phyloP scores from a whole-genome alignment of 2,329 filamentous ascomycete species.

The Scedosporium minutisporum region DNA sequence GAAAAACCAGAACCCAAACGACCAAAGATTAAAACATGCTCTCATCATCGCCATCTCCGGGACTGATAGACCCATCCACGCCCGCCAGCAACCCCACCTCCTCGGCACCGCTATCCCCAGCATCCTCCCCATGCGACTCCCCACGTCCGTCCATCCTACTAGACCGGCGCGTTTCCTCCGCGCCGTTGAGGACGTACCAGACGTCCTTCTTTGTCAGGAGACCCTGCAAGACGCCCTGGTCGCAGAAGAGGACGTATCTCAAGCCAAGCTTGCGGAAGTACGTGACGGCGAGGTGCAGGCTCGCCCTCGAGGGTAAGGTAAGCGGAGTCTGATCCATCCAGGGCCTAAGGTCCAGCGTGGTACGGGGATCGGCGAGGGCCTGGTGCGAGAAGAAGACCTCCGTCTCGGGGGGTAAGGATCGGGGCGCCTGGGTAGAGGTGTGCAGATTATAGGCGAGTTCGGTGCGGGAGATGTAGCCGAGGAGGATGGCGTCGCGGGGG shows the following conservation, averaged over 20 bases:
- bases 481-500: slow-evolving; percentile 63
- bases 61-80: slow-evolving; percentile 2
- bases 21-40: slow-evolving; percentile 3
- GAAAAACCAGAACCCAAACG: background rate
- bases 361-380: slow-evolving; percentile 65
- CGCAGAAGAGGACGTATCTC: slow-evolving; percentile 79
- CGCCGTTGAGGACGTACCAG: slow-evolving; percentile 82
- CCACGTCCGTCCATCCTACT: slow-evolving; percentile 16
- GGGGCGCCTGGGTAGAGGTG: slow-evolving; percentile 44
- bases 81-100: slow-evolving; percentile 5
- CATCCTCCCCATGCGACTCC: slow-evolving; percentile 4
- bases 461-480: slow-evolving; percentile 89
- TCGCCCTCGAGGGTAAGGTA: slow-evolving; percentile 68
- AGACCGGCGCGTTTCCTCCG: slow-evolving; percentile 48
- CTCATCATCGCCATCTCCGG: background rate
- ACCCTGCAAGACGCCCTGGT: slow-evolving; percentile 72
- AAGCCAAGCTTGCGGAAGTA: slow-evolving; percentile 95
- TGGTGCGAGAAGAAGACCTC: slow-evolving; percentile 81
- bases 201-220: slow-evolving; percentile 95
- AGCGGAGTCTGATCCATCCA: slow-evolving; percentile 99
- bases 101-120: slow-evolving; percentile 6
- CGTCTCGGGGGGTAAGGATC: slow-evolving; percentile 57
- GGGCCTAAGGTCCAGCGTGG: slow-evolving; percentile 77
- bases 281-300: slow-evolving; percentile 72
- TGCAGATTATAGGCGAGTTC: slow-evolving; percentile 78